Evolutionary conservation across 257 asterid species (phyloP), one percentile per base, ranked within the genome.

Genomic region (Jacaranda copaia): DNA sequence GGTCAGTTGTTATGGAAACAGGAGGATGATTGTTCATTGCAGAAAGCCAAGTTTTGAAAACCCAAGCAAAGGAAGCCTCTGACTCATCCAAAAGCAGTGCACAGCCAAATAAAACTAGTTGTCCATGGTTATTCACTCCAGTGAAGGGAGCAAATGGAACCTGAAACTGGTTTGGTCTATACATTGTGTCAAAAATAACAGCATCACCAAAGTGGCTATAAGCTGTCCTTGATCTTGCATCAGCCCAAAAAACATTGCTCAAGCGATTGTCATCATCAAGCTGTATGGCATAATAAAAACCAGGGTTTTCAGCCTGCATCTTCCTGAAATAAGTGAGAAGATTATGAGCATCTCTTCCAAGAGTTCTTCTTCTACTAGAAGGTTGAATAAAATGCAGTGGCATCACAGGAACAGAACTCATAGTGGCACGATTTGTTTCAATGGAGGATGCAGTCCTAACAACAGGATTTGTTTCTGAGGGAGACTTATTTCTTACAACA

Each of bases 121-220:
- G 94, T 13, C 96, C 97, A 49, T 92, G 96, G 86, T 90, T 88
- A 81, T 92, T 92, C 48, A 92, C 84, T 63, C 97, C 97, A 72
- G 92, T 92, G 73, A 92, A 92, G 68, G 97, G 94, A 79, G 97
- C 97, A 81, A 88, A 85, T 5, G 97, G 97, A 77, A 92, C 96
- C 83, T 83, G 90, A 77, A 85, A 88, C 81, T 90, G 97, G 79
- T 92, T 92, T 8, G 96, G 94, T 73, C 97, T 82, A 62, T 90
- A 90, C 97, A 87, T 90, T 8, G 96, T 92, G 82, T 92, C 93
- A 78, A 92, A 87, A 69, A 65, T 75, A 72, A 92, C 93, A 12
- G 94, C 89, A 87, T 92, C 97, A 10, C 93, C 96, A 80, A 87
- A 92, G 82, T 88, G 92, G 51, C 81, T 76, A 76, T 90, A 92